Evolutionary conservation across 1,139 yeast genomes (phyloP).

Genomic region (Sugiyamaella sp.): DNA sequence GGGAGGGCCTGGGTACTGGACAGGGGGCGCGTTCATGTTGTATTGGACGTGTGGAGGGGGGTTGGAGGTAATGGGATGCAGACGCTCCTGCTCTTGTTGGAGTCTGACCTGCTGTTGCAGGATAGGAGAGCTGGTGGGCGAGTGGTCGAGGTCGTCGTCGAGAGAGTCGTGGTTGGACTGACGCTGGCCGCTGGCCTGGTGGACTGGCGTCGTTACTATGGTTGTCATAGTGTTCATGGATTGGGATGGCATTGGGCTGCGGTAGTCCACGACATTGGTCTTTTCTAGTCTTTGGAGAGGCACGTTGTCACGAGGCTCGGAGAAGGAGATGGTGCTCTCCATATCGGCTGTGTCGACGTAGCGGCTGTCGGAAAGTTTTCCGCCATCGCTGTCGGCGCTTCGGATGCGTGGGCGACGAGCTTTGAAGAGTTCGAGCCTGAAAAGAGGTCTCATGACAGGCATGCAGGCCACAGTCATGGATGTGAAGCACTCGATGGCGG

Average conservation of each 20-base stretch:
- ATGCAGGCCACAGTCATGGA: constrained; percentile 39
- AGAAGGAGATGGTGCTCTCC: constrained; percentile 17
- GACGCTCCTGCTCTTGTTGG: constrained; percentile 15
- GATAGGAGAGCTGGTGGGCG: constrained; percentile 16
- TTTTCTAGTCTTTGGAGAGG: constrained; percentile 10
- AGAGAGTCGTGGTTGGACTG: neutral
- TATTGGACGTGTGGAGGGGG: neutral
- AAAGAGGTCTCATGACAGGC: constrained; percentile 37
- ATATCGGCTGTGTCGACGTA: constrained; percentile 16
- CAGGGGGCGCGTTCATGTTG: neutral
- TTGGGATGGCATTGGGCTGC: constrained; percentile 2
- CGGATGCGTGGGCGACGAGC: neutral
- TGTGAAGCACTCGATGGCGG: constrained; percentile 39
- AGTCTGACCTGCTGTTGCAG: constrained; percentile 8
- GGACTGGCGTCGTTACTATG: constrained; percentile 2
- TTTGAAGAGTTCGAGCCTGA: constrained; percentile 17
- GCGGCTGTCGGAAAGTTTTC: constrained; percentile 7
- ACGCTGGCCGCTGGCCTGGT: neutral
- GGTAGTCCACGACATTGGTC: neutral
- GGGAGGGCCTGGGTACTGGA: neutral
- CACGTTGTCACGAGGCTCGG: constrained; percentile 3
- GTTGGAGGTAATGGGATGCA: neutral
- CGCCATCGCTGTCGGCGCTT: constrained; percentile 8
- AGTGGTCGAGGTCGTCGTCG: constrained; percentile 6
- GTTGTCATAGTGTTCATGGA: constrained; percentile 3